phyloP scores from a whole-genome alignment of 2,329 filamentous ascomycete genomes.

The Aspergillus hiratsukae region DNA sequence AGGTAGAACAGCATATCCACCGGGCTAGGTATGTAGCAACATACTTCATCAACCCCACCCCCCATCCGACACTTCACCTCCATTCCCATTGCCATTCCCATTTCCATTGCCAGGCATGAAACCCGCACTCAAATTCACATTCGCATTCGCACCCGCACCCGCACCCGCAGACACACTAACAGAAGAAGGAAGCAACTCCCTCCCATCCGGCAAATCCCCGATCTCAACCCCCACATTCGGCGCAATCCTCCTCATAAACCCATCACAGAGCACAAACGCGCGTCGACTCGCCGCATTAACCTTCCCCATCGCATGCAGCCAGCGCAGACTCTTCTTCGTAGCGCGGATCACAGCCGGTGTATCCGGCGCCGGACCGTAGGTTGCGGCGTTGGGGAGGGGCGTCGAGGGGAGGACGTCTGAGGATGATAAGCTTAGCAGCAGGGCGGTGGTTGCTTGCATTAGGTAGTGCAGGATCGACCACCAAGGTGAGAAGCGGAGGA shows the following conservation, averaged over 20 bases:
- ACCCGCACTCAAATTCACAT: too few relatives aligned
- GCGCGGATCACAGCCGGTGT: slow-evolving; percentile 12
- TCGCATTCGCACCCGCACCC: too few relatives aligned
- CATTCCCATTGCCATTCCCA: too few relatives aligned
- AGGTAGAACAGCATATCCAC: not conserved
- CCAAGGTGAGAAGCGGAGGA: slow-evolving; percentile 36
- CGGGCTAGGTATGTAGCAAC: too few relatives aligned
- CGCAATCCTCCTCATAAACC: slow-evolving; percentile 28
- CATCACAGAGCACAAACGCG: slow-evolving; percentile 33
- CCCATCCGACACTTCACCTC: not conserved
- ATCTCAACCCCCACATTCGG: slow-evolving; percentile 17
- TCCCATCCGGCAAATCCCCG: too few relatives aligned
- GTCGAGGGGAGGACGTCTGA: not conserved
- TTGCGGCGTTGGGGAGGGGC: slow-evolving; percentile 1
- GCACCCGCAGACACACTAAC: too few relatives aligned
- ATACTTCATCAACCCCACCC: not conserved
- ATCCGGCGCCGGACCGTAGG: slow-evolving; percentile 15
- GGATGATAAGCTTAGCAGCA: slow-evolving; percentile 36
- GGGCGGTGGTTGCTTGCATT: slow-evolving; percentile 40
- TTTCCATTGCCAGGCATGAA: too few relatives aligned
- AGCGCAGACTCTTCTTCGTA: slow-evolving; percentile 34
- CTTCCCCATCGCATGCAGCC: slow-evolving; percentile 32
- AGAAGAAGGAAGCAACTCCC: too few relatives aligned
- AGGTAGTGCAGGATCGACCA: slow-evolving; percentile 42
- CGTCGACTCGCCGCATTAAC: slow-evolving; percentile 28